Evolutionary conservation across 495 filamentous ascomycete species (phyloP), one percentile per base, ranked within the genome.

Genomic region (Penicillium riverlandense): DNA sequence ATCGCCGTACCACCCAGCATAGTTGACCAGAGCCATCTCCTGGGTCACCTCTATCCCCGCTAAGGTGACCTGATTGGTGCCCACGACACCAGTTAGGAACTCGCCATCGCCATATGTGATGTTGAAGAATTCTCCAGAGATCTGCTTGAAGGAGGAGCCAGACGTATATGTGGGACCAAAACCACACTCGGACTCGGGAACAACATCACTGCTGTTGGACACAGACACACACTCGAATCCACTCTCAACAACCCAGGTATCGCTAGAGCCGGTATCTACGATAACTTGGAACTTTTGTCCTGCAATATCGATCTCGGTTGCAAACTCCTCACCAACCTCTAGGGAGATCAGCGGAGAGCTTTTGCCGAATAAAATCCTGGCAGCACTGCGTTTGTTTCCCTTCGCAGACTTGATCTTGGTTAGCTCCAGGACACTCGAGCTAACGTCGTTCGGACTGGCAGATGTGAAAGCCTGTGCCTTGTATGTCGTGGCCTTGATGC

Each of bases 211-310:
- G 38, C 51, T 66, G 12, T 44, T 52, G 10, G 57, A 45, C 36
- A 63, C 54, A 10, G 71, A 44, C 2, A 22, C 22, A 48, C 79
- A 84, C 30, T 59, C 40, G 40, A 77, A 82, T 1, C 63, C 62
- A 8, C 56, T 41, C 33, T 67, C 53, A 7, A 69, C 67, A 11
- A 83, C 47, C 79, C 79, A 84, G 2, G 78, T 82, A 52, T 84
- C 80, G 45, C 65, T 70, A 30, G 69, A 76, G 11, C 80, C 79
- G 10, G 77, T 82, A 53, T 82, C 80, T 35, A 84, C 58, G 43
- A 76, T 69, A 8, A 75, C 58, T 1, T 66, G 50, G 43, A 79
- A 76, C 0, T 50, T 63, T 12, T 55, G 46, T 3, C 38, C 35
- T 4, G 34, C 49, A 35, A 52, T 22, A 0, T 15, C 35, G 14